These are phyloP conservation scores for Tinospora cordifolia DNA, from an alignment of 164 flowering plant species.

Conservation along the genomic window DNA sequence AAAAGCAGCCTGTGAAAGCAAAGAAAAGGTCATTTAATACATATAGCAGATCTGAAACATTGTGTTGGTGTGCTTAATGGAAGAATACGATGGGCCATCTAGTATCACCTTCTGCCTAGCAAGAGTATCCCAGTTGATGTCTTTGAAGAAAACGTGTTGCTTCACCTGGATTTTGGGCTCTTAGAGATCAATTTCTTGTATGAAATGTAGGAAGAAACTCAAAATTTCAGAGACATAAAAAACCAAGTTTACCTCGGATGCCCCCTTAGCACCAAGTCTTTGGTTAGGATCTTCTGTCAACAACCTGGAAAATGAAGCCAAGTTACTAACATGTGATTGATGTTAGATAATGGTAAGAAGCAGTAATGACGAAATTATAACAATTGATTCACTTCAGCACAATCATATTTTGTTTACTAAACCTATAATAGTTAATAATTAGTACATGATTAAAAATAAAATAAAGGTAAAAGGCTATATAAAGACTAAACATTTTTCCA, in stretches of 20 bases:
- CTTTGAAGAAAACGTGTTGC: slow-evolving; percentile 82
- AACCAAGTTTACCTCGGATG: slow-evolving; percentile 62
- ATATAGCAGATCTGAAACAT: not conserved
- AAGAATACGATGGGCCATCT: not conserved
- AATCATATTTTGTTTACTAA: not conserved
- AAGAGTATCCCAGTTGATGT: slow-evolving; percentile 97
- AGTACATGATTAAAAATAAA: not conserved
- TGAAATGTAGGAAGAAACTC: not conserved
- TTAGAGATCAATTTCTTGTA: slow-evolving; percentile 1
- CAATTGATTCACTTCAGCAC: not conserved
- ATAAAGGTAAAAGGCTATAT: no score
- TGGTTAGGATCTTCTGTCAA: slow-evolving; percentile 92
- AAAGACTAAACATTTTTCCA: no score
- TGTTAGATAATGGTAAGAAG: no score
- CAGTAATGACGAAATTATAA: no score
- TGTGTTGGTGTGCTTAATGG: not conserved
- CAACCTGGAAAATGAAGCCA: slow-evolving; percentile 39
- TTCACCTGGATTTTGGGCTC: slow-evolving; percentile 59
- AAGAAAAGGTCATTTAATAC: slow-evolving; percentile 5
- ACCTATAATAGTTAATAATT: not conserved
- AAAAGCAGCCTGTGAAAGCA: slow-evolving; percentile 77
- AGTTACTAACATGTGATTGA: no score
- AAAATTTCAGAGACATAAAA: not conserved
- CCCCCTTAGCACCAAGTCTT: slow-evolving; percentile 95
- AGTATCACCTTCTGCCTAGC: slow-evolving; percentile 87